Evolutionary conservation across 176 grass and related monocot species (phyloP), one percentile per base, ranked within the genome.

Genomic region (Cenchrus purpureus): DNA sequence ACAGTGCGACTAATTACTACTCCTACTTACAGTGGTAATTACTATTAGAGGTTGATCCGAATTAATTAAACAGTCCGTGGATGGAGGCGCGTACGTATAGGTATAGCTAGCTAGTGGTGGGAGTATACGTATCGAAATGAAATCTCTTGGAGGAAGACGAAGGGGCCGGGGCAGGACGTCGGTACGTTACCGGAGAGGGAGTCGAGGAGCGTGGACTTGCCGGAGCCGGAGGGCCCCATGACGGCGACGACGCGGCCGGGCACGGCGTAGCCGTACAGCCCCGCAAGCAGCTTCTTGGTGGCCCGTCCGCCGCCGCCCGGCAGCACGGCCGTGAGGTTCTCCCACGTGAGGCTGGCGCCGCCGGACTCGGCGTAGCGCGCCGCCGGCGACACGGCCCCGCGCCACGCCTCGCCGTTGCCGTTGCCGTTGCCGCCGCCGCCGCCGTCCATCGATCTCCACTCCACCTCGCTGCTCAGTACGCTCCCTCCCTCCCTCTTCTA

Each of bases 131-230:
- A 40, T 40, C 37, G 37, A 40, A 37, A 67, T 73, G 46, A 59
- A 59, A 77, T 62, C 17, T 0, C 17, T 51, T 20, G 15, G 60
- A 69, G 78, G 46, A 74, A 20, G 74, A 51, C 1, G 79, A 77
- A 12, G 16, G 48, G 20, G 8, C 12, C 44, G 7, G 44, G 45
- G 45, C 45, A 46, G 45, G 69, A 15, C 1, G 20, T 57, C 37
- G 37, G 37, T 40, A 40, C 37, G 37, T 40, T 40, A 97, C 94
- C 95, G 80, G 96, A 88, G 60, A 98, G 85, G 4, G 97, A 94
- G 85, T 99, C 97, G 53, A 99, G 97, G 63, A 99, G 91, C 12
- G 97, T 99, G 66, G 97, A 99, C 84, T 99, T 99, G 91, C 97
- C 94, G 81, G 97, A 92, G 59, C 97, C 97, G 45, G 97, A 99